Conservation (phyloP, 2,329 filamentous ascomycete species). For the Chaetoscypha palmicola region DNA sequence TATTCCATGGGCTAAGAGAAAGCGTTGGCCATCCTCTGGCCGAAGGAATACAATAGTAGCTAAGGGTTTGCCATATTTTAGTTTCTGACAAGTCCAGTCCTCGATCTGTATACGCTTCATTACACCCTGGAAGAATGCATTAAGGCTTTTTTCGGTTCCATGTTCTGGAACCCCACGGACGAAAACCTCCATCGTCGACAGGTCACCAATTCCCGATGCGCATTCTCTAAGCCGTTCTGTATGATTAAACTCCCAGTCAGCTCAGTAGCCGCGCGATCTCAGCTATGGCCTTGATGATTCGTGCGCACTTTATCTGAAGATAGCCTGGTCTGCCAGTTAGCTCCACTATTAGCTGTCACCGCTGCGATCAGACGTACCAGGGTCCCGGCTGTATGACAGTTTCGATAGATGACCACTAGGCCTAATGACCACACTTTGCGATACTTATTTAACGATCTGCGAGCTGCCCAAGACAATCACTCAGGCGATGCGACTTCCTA, state of each 20-base stretch:
- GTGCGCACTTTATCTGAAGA: no score
- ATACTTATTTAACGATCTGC: no score
- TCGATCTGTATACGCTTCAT: slow-evolving; percentile 34
- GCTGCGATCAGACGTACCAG: no score
- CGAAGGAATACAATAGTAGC: slow-evolving; percentile 40
- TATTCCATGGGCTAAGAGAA: background rate
- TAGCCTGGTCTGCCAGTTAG: no score
- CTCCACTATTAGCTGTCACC: no score
- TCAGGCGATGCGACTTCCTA: no score
- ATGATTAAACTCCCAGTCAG: background rate
- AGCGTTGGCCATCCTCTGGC: background rate
- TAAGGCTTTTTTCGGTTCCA: slow-evolving; percentile 35
- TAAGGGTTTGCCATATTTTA: slow-evolving; percentile 32
- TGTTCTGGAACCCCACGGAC: slow-evolving; percentile 35
- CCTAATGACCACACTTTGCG: no score
- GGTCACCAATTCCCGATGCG: background rate
- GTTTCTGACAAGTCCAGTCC: slow-evolving; percentile 38
- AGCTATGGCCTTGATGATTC: no score
- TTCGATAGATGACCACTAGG: no score
- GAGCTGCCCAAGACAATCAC: no score
- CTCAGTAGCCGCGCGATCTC: background rate
- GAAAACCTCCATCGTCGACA: slow-evolving; percentile 39
- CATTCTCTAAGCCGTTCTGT: background rate
- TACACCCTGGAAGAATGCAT: slow-evolving; percentile 33
- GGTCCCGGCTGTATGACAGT: no score